Evolutionary conservation across 768 basidiomycete species (phyloP).

Genomic region (Russula sp.): DNA sequence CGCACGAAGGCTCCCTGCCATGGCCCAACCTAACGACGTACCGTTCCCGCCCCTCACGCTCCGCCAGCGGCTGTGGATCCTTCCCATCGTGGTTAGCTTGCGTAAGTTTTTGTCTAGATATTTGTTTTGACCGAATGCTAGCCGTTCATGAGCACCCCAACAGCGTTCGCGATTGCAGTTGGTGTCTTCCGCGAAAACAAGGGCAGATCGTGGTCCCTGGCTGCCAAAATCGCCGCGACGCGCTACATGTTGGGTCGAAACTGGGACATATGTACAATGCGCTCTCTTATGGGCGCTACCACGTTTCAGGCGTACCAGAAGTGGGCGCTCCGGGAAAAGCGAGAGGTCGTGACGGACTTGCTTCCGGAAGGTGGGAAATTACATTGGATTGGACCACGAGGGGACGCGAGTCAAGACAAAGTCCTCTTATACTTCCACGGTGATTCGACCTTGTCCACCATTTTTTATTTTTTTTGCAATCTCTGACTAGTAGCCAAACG

Average conservation of each 20-base stretch:
- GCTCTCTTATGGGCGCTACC: not conserved
- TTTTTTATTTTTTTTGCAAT: too few relatives aligned
- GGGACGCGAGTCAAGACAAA: not conserved
- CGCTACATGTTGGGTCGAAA: not conserved
- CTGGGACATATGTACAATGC: not conserved
- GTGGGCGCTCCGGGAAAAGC: not conserved
- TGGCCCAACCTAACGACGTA: not conserved
- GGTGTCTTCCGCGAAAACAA: conserved; percentile 8
- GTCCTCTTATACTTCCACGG: conserved; percentile 9
- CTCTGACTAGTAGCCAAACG: not conserved
- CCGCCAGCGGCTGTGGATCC: not conserved
- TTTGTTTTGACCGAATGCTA: not conserved
- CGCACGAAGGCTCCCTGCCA: not conserved
- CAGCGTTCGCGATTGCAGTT: conserved; percentile 4
- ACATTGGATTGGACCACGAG: conserved; percentile 10
- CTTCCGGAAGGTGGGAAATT: not conserved
- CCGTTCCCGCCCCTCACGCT: not conserved
- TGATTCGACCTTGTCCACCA: not conserved
- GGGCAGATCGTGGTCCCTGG: conserved; percentile 4
- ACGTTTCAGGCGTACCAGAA: not conserved
- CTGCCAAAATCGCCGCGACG: not conserved
- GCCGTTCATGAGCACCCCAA: not conserved
- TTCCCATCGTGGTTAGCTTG: not conserved
- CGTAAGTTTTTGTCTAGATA: not conserved
- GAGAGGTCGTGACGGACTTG: not conserved